phyloP scores from a whole-genome alignment of 306 rosid species.

The Ochetophila trinervis region DNA sequence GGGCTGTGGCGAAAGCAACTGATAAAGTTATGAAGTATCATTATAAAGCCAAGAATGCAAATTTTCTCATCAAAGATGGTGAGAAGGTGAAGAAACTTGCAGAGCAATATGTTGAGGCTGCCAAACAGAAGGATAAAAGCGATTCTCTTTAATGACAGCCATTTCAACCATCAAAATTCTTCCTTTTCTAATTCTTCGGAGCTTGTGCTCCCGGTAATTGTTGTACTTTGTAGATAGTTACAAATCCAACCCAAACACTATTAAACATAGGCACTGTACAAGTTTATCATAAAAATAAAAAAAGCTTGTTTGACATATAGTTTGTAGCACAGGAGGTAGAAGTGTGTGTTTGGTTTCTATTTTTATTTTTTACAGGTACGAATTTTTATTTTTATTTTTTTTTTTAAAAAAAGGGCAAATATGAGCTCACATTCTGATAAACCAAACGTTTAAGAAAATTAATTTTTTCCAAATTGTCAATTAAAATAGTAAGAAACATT shows the following conservation, averaged over 20 bases:
- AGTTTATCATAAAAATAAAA: background rate
- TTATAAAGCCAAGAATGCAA: slow-evolving; percentile 75
- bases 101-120: slow-evolving; percentile 81
- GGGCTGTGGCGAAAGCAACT: slow-evolving; percentile 85
- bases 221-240: slow-evolving; percentile 17
- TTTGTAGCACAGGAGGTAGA: too few relatives aligned
- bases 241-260: slow-evolving; percentile 19
- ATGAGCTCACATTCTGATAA: too few relatives aligned
- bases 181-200: slow-evolving; percentile 8
- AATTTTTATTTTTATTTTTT: too few relatives aligned
- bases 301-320: too few relatives aligned
- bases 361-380: too few relatives aligned
- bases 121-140: slow-evolving; percentile 56
- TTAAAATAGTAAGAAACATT: too few relatives aligned
- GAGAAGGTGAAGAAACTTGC: slow-evolving; percentile 98
- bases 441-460: too few relatives aligned
- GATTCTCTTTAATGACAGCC: slow-evolving; percentile 25
- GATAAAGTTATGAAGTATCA: slow-evolving; percentile 95
- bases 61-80: slow-evolving; percentile 92
- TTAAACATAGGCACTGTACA: slow-evolving; percentile 19
- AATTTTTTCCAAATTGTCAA: too few relatives aligned
- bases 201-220: slow-evolving; percentile 6
- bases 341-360: too few relatives aligned
- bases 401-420: too few relatives aligned
- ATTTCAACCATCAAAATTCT: slow-evolving; percentile 3